phyloP scores from a whole-genome alignment of 1,139 yeast species.

The Hansenula lynferdii region DNA sequence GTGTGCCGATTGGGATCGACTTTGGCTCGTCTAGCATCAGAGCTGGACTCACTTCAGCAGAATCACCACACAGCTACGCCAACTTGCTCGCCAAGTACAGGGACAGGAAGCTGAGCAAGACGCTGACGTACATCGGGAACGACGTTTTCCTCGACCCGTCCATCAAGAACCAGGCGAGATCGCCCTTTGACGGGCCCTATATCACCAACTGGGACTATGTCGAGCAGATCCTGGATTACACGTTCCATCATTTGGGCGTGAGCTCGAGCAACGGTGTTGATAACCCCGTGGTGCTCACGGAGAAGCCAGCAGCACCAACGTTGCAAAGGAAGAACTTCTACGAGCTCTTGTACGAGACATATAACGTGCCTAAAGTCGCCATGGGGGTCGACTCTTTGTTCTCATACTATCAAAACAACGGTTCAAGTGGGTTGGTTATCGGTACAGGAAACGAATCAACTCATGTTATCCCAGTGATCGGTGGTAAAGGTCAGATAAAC shows the following conservation, averaged over 20 bases:
- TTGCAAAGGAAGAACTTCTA: conserved; percentile 71
- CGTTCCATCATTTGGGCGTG: conserved; percentile 76
- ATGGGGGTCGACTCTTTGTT: conserved; percentile 83
- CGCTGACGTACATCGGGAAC: conserved; percentile 75
- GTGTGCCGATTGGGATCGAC: conserved; percentile 77
- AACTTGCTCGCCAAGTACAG: conserved; percentile 68
- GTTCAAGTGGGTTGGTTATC: conserved; percentile 60
- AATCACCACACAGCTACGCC: conserved; percentile 68
- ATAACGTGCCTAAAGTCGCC: conserved; percentile 65
- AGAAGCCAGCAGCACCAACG: conserved; percentile 64
- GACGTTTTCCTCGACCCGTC: conserved; percentile 72
- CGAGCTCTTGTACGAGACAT: conserved; percentile 80
- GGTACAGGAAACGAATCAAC: conserved; percentile 84
- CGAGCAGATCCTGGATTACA: conserved; percentile 78
- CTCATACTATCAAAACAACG: conserved; percentile 52
- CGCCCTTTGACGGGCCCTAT: conserved; percentile 85
- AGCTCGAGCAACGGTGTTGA: conserved; percentile 50
- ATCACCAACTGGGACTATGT: conserved; percentile 91
- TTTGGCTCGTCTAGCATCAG: conserved; percentile 69
- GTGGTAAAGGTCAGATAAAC: conserved; percentile 58
- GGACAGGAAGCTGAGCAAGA: conserved; percentile 64
- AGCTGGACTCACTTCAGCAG: conserved; percentile 59
- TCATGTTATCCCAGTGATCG: conserved; percentile 72
- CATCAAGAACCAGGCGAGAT: conserved; percentile 60
- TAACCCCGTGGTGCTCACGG: conserved; percentile 79